phyloP scores from a whole-genome alignment of 257 asterid genomes.

The Penstemon davidsonii region DNA sequence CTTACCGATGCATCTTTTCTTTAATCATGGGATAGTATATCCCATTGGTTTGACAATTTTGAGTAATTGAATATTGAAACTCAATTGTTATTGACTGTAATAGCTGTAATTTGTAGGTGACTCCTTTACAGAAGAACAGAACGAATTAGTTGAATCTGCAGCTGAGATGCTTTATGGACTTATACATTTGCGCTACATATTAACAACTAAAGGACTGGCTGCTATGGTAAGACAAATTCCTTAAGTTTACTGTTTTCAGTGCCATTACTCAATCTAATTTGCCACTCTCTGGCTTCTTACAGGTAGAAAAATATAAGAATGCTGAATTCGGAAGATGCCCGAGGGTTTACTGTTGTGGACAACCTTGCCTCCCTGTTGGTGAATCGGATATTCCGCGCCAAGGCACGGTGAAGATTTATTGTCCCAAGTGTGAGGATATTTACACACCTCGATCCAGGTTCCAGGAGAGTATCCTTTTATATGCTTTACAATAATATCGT shows the following conservation, averaged over 20 bases:
- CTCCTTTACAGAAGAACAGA: constrained; percentile 58
- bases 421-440: constrained; percentile 62
- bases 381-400: constrained; percentile 60
- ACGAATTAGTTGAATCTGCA: constrained; percentile 60
- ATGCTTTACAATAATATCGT: neutral
- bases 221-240: constrained; percentile 47
- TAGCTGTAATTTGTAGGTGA: constrained; percentile 49
- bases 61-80: too few species aligned
- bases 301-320: constrained; percentile 66
- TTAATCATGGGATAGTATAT: too few species aligned
- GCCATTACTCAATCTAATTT: constrained; percentile 22
- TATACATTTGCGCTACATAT: constrained; percentile 59
- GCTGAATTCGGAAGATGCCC: constrained; percentile 73
- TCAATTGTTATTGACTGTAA: neutral
- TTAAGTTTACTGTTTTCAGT: constrained; percentile 21
- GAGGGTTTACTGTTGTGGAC: constrained; percentile 61
- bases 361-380: constrained; percentile 67
- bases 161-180: constrained; percentile 72
- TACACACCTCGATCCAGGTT: constrained; percentile 61
- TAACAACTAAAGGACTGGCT: constrained; percentile 66
- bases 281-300: constrained; percentile 26
- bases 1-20: too few species aligned
- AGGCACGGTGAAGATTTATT: constrained; percentile 53
- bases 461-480: constrained; percentile 65
- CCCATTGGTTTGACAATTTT: too few species aligned